These are phyloP conservation scores for Apiotrichum laibachii DNA, from an alignment of 1,284 basidiomycete species.

Conservation along the genomic window DNA sequence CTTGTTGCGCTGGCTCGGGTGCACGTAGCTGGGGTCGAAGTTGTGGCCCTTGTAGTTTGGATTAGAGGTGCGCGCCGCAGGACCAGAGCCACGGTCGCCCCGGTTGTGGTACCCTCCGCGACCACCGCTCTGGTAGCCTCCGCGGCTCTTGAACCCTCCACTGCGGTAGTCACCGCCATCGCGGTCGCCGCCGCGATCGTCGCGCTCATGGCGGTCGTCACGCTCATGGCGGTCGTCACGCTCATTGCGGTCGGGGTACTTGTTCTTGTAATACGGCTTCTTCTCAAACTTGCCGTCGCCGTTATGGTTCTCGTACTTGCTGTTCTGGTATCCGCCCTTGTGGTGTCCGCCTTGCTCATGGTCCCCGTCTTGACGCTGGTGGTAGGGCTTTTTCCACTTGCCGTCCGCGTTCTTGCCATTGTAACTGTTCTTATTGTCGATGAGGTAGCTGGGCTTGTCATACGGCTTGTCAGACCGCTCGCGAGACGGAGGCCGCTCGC, in stretches of 20 bases:
- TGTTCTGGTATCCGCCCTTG: constrained; percentile 1
- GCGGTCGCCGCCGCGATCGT: too few relatives aligned
- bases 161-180: too few relatives aligned
- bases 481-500: too few relatives aligned
- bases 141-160: not conserved
- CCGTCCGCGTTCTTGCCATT: not conserved
- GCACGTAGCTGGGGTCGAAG: not conserved
- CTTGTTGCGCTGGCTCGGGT: too few relatives aligned
- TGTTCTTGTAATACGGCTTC: constrained; percentile 1
- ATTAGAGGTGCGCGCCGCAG: not conserved
- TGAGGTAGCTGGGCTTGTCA: too few relatives aligned
- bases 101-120: constrained; percentile 2
- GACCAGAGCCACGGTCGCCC: not conserved
- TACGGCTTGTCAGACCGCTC: too few relatives aligned
- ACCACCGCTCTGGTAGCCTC: not conserved
- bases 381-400: not conserved
- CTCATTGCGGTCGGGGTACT: constrained; percentile 2
- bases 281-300: not conserved
- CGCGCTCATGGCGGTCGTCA: too few relatives aligned
- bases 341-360: not conserved
- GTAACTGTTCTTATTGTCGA: too few relatives aligned
- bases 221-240: not conserved
- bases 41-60: not conserved
- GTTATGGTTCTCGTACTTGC: not conserved
- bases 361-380: not conserved